phyloP scores from a whole-genome alignment of 768 basidiomycete genomes.

The Hortiboletus flavorubellus region DNA sequence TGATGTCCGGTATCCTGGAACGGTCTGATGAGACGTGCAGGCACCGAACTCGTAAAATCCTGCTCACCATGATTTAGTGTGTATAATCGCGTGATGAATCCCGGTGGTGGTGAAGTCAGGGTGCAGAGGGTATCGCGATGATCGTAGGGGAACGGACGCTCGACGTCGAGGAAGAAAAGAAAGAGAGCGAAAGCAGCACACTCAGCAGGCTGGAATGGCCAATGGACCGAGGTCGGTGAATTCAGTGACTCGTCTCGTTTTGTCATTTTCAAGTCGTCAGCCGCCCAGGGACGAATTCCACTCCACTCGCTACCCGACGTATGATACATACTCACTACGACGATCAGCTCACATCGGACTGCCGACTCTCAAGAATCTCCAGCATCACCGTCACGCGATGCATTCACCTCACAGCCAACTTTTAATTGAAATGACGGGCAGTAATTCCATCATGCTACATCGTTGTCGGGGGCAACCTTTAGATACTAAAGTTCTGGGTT shows the following conservation, averaged over 20 bases:
- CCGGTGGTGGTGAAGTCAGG: not conserved
- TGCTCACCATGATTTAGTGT: conserved; percentile 20
- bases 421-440: not conserved
- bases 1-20: conserved; percentile 62
- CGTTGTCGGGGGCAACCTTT: not conserved
- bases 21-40: conserved; percentile 7
- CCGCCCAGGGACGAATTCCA: conserved; percentile 8
- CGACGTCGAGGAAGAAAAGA: conserved; percentile 9
- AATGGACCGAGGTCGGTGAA: conserved; percentile 12
- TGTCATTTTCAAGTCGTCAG: conserved; percentile 31
- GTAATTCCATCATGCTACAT: not conserved
- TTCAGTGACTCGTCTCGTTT: conserved; percentile 17
- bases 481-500: not conserved
- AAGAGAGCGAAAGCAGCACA: not conserved
- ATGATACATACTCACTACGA: too few species aligned
- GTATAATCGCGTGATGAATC: conserved; percentile 14
- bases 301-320: not conserved
- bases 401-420: not conserved
- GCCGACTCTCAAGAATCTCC: too few species aligned
- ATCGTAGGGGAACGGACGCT: not conserved
- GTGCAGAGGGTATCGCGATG: conserved; percentile 3
- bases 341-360: too few species aligned
- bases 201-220: conserved; percentile 1
- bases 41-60: not conserved
- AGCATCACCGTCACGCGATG: too few species aligned